phyloP scores from a whole-genome alignment of 164 flowering plant genomes.

The Berberis thunbergii region DNA sequence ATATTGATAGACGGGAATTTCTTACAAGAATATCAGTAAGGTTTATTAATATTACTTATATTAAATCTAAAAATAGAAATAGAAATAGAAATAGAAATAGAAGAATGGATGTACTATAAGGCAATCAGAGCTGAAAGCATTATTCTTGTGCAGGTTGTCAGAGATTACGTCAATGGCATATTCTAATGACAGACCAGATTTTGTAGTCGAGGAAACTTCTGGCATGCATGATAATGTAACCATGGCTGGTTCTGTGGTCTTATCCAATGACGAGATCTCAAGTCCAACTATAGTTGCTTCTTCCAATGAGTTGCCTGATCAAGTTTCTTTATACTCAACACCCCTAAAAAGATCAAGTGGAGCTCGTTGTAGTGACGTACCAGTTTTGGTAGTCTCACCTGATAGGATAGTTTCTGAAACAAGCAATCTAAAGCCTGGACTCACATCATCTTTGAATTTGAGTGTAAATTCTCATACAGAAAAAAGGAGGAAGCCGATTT shows the following conservation, averaged over 20 bases:
- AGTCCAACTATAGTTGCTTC: constrained; percentile 27
- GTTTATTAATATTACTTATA: no score
- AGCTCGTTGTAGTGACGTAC: constrained; percentile 16
- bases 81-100: no score
- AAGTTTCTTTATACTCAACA: constrained; percentile 16
- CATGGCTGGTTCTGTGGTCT: constrained; percentile 19
- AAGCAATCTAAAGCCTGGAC: constrained; percentile 24
- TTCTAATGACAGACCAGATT: constrained; percentile 30
- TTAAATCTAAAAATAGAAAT: no score
- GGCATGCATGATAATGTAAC: constrained; percentile 5
- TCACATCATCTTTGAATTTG: constrained; percentile 40
- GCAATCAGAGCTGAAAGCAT: not conserved
- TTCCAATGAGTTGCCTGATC: constrained; percentile 28
- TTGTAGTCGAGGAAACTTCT: constrained; percentile 48
- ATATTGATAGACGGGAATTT: no score
- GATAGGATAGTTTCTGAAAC: constrained; percentile 18
- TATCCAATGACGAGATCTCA: constrained; percentile 29
- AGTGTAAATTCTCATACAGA: constrained; percentile 69
- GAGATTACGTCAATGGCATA: constrained; percentile 15
- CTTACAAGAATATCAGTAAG: no score
- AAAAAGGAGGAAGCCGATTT: constrained; percentile 44
- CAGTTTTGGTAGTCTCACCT: constrained; percentile 39
- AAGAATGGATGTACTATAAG: not conserved
- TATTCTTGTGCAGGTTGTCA: constrained; percentile 29
- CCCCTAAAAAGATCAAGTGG: constrained; percentile 14